Evolutionary conservation across 208 protist species (phyloP).

Genomic region (Trypanosomatidae sp.): DNA sequence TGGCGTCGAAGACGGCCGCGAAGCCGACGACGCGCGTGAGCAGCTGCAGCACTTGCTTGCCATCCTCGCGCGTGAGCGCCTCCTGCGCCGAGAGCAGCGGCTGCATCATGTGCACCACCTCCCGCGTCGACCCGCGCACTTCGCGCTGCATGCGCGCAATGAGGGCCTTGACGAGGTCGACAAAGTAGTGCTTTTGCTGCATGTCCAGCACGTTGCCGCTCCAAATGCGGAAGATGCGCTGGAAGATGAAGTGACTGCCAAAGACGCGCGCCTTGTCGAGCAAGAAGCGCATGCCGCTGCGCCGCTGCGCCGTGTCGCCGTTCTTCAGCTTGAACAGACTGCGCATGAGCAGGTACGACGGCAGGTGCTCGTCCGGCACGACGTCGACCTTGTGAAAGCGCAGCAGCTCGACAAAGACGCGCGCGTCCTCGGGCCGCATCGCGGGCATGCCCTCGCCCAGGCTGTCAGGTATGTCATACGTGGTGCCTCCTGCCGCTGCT

Average conservation of each 20-base stretch:
- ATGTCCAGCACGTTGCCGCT: slow-evolving; percentile 95
- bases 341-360: slow-evolving; percentile 95
- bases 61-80: slow-evolving; percentile 97
- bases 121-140: slow-evolving; percentile 94
- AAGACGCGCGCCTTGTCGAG: slow-evolving; percentile 97
- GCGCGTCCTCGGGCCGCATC: slow-evolving; percentile 95
- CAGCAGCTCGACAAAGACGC: slow-evolving; percentile 94
- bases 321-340: slow-evolving; percentile 99
- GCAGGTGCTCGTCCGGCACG: slow-evolving; percentile 85
- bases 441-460: slow-evolving; percentile 88
- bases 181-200: slow-evolving; percentile 97
- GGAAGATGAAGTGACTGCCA: slow-evolving; percentile 95
- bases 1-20: slow-evolving; percentile 95
- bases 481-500: slow-evolving; percentile 4
- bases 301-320: slow-evolving; percentile 95
- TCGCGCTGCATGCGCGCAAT: slow-evolving; percentile 96
- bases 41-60: slow-evolving; percentile 97
- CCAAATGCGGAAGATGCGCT: slow-evolving; percentile 97
- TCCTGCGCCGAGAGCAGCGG: slow-evolving; percentile 98
- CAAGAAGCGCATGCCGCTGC: slow-evolving; percentile 92
- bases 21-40: slow-evolving; percentile 98
- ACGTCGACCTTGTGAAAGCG: slow-evolving; percentile 75
- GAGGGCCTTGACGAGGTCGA: slow-evolving; percentile 99
- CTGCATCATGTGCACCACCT: slow-evolving; percentile 98
- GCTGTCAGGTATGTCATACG: slow-evolving; percentile 78